Percentiles rank a stretch among this genome's conserved stretches.
These are phyloP conservation scores for Erythrophleum fordii DNA, from an alignment of 306 rosid genomes.

Conservation along the genomic window DNA sequence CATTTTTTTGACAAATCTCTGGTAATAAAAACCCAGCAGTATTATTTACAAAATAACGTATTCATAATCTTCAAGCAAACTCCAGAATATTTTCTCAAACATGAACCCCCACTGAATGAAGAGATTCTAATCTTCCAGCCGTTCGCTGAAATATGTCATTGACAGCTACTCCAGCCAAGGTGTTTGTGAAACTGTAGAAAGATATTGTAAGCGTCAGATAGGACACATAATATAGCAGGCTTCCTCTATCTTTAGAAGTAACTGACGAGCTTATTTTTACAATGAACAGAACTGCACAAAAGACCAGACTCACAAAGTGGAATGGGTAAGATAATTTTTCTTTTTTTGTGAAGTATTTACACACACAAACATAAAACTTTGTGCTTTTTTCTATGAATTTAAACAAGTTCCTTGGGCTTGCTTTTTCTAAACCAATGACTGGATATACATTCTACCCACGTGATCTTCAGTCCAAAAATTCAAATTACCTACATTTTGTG, in stretches of 20 bases:
- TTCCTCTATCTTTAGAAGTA: too few species aligned
- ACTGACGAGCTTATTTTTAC: too few species aligned
- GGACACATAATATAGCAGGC: background rate
- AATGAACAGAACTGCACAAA: too few species aligned
- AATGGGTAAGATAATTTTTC: background rate
- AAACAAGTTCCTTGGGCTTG: background rate
- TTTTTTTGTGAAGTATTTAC: background rate
- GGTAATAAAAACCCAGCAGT: background rate
- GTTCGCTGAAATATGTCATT: slow-evolving; percentile 85
- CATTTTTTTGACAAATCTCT: background rate
- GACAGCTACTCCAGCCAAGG: slow-evolving; percentile 71
- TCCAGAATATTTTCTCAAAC: slow-evolving; percentile 49
- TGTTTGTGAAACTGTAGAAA: slow-evolving; percentile 72
- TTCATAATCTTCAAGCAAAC: slow-evolving; percentile 19
- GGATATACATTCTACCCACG: slow-evolving; percentile 11
- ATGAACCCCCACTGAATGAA: slow-evolving; percentile 95
- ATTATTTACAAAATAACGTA: background rate
- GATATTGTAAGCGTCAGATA: slow-evolving; percentile 22
- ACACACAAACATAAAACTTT: background rate
- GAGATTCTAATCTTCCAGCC: slow-evolving; percentile 77
- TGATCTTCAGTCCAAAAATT: slow-evolving; percentile 6
- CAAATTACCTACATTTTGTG: too few species aligned
- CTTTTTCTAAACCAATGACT: slow-evolving; percentile 20
- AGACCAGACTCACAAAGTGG: background rate
- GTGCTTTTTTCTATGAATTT: background rate